Base-by-base conservation (phyloP, 1,284 basidiomycete genomes). In the Ceratobasidium sp. region DNA sequence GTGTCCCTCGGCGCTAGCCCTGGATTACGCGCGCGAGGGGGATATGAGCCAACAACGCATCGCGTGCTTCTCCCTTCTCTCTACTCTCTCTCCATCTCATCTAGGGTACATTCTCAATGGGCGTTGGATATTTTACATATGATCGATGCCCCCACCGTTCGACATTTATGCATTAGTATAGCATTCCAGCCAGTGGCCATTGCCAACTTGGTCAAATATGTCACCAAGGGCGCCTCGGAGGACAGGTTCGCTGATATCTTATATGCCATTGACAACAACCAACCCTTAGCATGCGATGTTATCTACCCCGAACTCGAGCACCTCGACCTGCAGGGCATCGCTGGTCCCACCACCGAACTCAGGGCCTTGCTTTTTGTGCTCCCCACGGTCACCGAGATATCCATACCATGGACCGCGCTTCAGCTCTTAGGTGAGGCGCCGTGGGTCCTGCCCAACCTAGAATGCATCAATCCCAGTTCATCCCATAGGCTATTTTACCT, bases 91-190 rank as follows among this genome's bases (percentile, higher is more conserved):
- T 36, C 57, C 9, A 19, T 41, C n/a, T 29, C 19, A 33, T 31
- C 31, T 17, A 36, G 22, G 19, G 33, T 15, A 8, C 9, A 36
- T 17, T 59, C 29, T 33, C 60, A 11, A 9, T 48, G 60, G 60
- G 45, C 22, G 14, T 24, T 27, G 22, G 36, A 8, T 22, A 48
- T 48, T n/a, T 5, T 63, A 17, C 22, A 48, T 22, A 63, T 63
- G 44, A 24, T 63, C 60, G 44, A 63, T n/a, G 44, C 41, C 27
- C 60, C 60, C 24, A 29, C 15, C n/a, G 60, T 63, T 9, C 41
- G 47, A 24, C 50, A 51, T 17, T 51, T 51, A 17, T 6, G 6
- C 24, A 5, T 51, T 4, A 6, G 6, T n/a, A 4, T 51, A 17
- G 19, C 5, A 7, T 6, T 19, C 15, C 6, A 51, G 6, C 19